Conservation (phyloP, 1,284 basidiomycete genomes). For the Irpex sp. region DNA sequence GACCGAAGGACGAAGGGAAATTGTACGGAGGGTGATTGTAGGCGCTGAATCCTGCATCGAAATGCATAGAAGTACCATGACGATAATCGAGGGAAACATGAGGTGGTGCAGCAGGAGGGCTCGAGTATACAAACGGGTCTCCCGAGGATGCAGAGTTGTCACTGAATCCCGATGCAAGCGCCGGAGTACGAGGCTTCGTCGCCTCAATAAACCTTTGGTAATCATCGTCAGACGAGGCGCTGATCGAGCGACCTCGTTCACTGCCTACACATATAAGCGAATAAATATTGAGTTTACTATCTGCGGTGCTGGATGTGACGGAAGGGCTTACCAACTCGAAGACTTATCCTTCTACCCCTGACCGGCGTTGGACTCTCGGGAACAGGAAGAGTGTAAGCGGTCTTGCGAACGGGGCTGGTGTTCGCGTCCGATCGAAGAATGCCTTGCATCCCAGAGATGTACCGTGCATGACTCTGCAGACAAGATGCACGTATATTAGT, state of each 20-base stretch:
- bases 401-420: not conserved
- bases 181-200: not conserved
- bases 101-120: not conserved
- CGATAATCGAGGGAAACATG: not conserved
- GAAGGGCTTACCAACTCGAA: not conserved
- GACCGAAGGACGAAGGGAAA: not conserved
- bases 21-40: not conserved
- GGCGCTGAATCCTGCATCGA: not conserved
- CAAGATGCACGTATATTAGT: too few relatives aligned
- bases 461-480: not conserved
- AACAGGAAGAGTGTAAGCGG: not conserved
- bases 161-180: too few relatives aligned
- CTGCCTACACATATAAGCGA: not conserved
- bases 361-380: constrained; percentile 11
- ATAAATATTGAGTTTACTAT: too few relatives aligned
- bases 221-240: not conserved
- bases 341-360: not conserved
- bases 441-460: not conserved
- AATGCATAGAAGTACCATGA: not conserved
- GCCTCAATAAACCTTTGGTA: not conserved
- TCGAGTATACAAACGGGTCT: not conserved
- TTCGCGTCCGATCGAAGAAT: not conserved
- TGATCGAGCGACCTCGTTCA: not conserved
- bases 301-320: too few relatives aligned
- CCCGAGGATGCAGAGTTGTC: too few relatives aligned